These are phyloP conservation scores for Lachnellula subtilissima DNA, from an alignment of 2,329 filamentous ascomycete species.

Conservation along the genomic window DNA sequence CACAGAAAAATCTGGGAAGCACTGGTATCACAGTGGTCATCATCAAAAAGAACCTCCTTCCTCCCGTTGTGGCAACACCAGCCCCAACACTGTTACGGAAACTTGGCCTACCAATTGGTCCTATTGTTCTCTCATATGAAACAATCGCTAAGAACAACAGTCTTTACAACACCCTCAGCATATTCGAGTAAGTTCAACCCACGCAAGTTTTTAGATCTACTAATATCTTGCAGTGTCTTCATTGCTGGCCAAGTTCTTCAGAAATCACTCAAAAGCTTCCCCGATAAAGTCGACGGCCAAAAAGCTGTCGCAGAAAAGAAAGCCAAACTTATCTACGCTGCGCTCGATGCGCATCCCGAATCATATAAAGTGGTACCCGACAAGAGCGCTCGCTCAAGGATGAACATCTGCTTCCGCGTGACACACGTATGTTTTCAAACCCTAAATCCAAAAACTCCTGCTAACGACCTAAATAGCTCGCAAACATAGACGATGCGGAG, in stretches of 20 bases:
- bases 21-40: constrained; percentile 84
- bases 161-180: constrained; percentile 91
- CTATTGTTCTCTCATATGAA: constrained; percentile 77
- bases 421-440: constrained; percentile 35
- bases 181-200: constrained; percentile 60
- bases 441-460: not conserved
- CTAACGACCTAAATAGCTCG: constrained; percentile 25
- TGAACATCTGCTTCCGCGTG: constrained; percentile 94
- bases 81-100: constrained; percentile 64
- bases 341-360: constrained; percentile 67
- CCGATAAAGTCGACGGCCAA: constrained; percentile 70
- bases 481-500: constrained; percentile 64
- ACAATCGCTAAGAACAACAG: constrained; percentile 89
- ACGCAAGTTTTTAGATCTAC: not conserved
- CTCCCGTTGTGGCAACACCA: constrained; percentile 61
- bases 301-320: constrained; percentile 70
- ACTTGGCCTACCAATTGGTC: constrained; percentile 71
- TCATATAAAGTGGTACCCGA: constrained; percentile 77
- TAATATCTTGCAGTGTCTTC: constrained; percentile 58
- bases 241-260: constrained; percentile 86
- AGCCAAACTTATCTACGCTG: constrained; percentile 68
- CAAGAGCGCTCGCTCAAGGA: constrained; percentile 71
- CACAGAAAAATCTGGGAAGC: constrained; percentile 89
- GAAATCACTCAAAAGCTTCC: constrained; percentile 61
- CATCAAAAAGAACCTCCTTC: constrained; percentile 74